Percentiles rank a stretch among this genome's conserved stretches.
Conservation (phyloP, 192 early-diverging fungal species). For the Podila horticola region DNA sequence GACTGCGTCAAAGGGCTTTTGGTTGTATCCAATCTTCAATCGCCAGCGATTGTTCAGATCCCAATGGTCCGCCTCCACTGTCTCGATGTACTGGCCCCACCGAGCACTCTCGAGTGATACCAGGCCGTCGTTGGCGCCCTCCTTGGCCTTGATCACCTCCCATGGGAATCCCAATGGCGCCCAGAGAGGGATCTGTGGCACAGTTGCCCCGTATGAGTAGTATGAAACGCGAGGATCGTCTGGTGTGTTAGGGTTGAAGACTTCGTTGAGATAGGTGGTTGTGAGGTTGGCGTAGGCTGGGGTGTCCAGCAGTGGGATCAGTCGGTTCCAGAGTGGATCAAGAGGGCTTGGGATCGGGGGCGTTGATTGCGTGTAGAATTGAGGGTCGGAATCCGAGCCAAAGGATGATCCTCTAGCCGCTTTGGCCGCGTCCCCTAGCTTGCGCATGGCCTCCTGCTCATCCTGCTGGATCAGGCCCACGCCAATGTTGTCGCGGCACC, state of each 20-base stretch:
- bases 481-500: conserved; percentile 87
- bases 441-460: conserved; percentile 41
- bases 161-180: conserved; percentile 83
- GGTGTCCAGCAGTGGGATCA: conserved; percentile 83
- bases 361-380: not conserved
- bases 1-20: conserved; percentile 70
- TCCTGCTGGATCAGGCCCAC: conserved; percentile 70
- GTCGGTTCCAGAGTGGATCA: conserved; percentile 54
- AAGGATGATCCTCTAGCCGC: conserved; percentile 35
- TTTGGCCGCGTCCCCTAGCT: conserved; percentile 39
- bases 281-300: conserved; percentile 95
- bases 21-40: conserved; percentile 49
- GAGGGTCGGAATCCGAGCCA: not conserved
- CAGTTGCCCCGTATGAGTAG: conserved; percentile 81
- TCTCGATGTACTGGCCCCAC: conserved; percentile 90
- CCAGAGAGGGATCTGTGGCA: conserved; percentile 71
- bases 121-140: conserved; percentile 94
- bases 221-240: conserved; percentile 82
- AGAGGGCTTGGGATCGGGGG: conserved; percentile 8
- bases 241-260: conserved; percentile 91
- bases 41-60: conserved; percentile 72
- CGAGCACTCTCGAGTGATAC: conserved; percentile 84
- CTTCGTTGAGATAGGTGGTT: conserved; percentile 82
- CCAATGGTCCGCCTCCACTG: conserved; percentile 90
- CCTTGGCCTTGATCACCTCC: conserved; percentile 77